Evolutionary conservation across 2,329 filamentous ascomycete species (phyloP), one percentile per base, ranked within the genome.

Genomic region (Cryphonectria parasitica): DNA sequence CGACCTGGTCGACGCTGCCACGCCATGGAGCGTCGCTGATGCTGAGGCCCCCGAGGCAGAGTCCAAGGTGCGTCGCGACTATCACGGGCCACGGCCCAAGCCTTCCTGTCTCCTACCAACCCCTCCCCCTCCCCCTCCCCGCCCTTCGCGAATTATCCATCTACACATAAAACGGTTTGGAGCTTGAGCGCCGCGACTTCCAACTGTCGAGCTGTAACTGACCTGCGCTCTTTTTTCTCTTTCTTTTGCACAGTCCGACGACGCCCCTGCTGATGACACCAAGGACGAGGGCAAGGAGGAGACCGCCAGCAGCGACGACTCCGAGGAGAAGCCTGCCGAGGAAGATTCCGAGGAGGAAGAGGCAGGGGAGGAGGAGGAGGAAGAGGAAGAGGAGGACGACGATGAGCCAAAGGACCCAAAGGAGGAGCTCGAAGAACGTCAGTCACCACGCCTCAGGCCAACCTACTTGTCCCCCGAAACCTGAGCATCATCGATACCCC

Each of bases 371-470:
- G 91, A 92, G 60, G 90, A 91, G 45, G 91, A 92, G 49, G 91
- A 92, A 49, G 91, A 94, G 28, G 92, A 95, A 72, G 93, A 96
- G 67, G 93, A 95, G 73, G 92, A 95, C 73, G 91, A 94, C 73
- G 92, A 94, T 74, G 93, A 96, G 85, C 85, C 89, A 73, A 90
- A 91, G 76, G 95, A 98, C 81, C 90, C 91, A 77, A 97, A 97
- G 88, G 93, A 95, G 73, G 88, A 89, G 82, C 84, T 98, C 73
- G 92, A 97, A 84, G 94, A 97, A 89, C 94, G 96, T 98, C 83
- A 87, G 93, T 90, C 58, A 68, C 62, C 63, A 31, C 7, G 13
- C 65, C 31, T 58, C 63, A 67, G 61, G 25, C 36, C 61, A 43
- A 45, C 0, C 7, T 11, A 15, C 4, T 11, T 62, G 22, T 17